Evolutionary conservation across 805 yeast species (phyloP).

Genomic region (Teunomyces atbi): DNA sequence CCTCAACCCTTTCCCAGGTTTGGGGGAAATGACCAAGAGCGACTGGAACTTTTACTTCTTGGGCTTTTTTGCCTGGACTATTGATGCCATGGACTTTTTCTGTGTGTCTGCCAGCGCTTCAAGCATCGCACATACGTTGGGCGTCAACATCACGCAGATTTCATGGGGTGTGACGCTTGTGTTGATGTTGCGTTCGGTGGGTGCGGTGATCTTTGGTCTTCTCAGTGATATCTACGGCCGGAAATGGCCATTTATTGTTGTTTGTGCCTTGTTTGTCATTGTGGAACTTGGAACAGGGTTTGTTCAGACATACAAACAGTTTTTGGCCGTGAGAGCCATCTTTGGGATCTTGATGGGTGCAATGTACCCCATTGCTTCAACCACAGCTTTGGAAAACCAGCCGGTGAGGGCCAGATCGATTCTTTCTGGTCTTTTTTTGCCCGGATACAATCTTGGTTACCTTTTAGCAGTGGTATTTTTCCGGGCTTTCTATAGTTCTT

Average conservation of each 20-base stretch:
- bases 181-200: conserved; percentile 25
- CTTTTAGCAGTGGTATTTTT: conserved; percentile 22
- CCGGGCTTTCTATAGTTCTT: conserved; percentile 18
- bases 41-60: conserved; percentile 21
- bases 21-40: conserved; percentile 8
- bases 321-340: conserved; percentile 23
- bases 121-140: conserved; percentile 18
- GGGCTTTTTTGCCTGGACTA: conserved; percentile 24
- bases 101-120: conserved; percentile 20
- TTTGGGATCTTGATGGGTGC: conserved; percentile 28
- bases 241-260: conserved; percentile 21
- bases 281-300: conserved; percentile 25
- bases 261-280: conserved; percentile 18
- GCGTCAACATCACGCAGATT: conserved; percentile 15
- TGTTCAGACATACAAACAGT: conserved; percentile 20
- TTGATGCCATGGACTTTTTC: conserved; percentile 26
- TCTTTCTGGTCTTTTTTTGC: conserved; percentile 24
- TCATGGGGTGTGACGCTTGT: conserved; percentile 28
- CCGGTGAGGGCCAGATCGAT: conserved; percentile 20
- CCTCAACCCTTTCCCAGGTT: conserved; percentile 13
- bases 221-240: conserved; percentile 25
- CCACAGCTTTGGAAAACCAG: conserved; percentile 21
- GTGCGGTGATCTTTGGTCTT: conserved; percentile 22
- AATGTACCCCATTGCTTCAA: conserved; percentile 21
- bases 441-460: conserved; percentile 26